These are phyloP conservation scores for Lanmaoa pseudosensibilis DNA, from an alignment of 768 basidiomycete genomes.

Conservation along the genomic window DNA sequence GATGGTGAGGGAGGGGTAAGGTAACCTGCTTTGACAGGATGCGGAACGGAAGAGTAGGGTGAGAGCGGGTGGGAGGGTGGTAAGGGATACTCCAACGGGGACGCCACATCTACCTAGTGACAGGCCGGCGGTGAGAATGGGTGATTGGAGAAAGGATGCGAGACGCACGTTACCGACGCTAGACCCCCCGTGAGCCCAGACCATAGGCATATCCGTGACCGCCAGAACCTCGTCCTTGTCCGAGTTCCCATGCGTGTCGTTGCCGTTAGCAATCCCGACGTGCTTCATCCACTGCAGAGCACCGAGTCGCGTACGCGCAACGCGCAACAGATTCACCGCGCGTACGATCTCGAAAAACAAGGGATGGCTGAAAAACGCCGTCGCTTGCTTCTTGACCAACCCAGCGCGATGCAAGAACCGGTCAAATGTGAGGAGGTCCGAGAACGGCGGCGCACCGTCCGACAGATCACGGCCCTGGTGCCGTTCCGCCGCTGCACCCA, in stretches of 20 bases:
- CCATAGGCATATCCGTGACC: slow-evolving; percentile 1
- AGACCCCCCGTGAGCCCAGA: slow-evolving; percentile 19
- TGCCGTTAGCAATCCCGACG: neutral
- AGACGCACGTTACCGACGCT: slow-evolving; percentile 32
- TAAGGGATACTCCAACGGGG: slow-evolving; percentile 40
- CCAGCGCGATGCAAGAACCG: slow-evolving; percentile 49
- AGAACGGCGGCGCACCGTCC: slow-evolving; percentile 38
- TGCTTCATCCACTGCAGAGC: slow-evolving; percentile 29
- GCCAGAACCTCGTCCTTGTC: slow-evolving; percentile 3
- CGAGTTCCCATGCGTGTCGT: neutral
- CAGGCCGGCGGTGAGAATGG: neutral
- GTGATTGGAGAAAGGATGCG: neutral
- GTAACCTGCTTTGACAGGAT: slow-evolving; percentile 12
- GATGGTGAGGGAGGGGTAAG: neutral
- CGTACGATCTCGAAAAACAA: slow-evolving; percentile 44
- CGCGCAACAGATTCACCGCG: slow-evolving; percentile 6
- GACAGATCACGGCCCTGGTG: neutral
- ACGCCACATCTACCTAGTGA: slow-evolving; percentile 34
- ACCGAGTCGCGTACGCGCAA: neutral
- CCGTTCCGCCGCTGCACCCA: slow-evolving; percentile 17
- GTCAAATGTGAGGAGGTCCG: slow-evolving; percentile 42
- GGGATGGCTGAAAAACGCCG: slow-evolving; percentile 40
- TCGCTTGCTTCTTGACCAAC: slow-evolving; percentile 38
- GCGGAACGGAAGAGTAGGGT: slow-evolving; percentile 19
- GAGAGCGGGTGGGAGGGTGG: slow-evolving; percentile 24